Conservation (phyloP, 192 early-diverging fungal genomes). For the Backusella tarrabulga region DNA sequence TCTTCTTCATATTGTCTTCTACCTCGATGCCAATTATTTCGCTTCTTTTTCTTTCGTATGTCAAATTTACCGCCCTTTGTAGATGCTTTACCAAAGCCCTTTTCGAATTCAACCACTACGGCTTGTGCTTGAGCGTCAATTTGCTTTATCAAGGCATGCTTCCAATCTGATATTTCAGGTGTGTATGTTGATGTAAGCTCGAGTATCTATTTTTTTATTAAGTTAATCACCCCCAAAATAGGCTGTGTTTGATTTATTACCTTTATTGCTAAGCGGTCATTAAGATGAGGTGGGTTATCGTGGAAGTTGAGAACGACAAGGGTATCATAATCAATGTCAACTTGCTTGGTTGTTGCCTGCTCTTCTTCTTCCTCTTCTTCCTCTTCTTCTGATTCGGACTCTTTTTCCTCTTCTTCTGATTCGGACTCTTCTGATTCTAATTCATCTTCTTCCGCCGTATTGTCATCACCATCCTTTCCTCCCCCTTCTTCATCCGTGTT, state of each 20-base stretch:
- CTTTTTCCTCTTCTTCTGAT: not conserved
- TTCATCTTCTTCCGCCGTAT: not conserved
- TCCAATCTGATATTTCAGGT: constrained; percentile 14
- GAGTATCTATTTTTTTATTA: not conserved
- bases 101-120: not conserved
- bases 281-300: not conserved
- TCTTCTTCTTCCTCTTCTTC: not conserved
- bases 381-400: not conserved
- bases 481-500: not conserved
- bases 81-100: constrained; percentile 1
- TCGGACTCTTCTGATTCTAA: not conserved
- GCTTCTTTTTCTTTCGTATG: not conserved
- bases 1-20: not conserved
- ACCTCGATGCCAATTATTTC: not conserved
- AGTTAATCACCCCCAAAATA: not conserved
- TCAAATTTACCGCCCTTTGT: constrained; percentile 17
- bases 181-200: constrained; percentile 9
- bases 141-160: not conserved
- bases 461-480: no score
- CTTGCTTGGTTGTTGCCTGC: not conserved
- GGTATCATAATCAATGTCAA: not conserved
- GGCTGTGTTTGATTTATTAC: not conserved
- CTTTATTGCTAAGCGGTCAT: constrained; percentile 4
- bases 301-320: not conserved
- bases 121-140: not conserved